These are phyloP conservation scores for Medicago arabica DNA, from an alignment of 306 rosid species.

Conservation along the genomic window DNA sequence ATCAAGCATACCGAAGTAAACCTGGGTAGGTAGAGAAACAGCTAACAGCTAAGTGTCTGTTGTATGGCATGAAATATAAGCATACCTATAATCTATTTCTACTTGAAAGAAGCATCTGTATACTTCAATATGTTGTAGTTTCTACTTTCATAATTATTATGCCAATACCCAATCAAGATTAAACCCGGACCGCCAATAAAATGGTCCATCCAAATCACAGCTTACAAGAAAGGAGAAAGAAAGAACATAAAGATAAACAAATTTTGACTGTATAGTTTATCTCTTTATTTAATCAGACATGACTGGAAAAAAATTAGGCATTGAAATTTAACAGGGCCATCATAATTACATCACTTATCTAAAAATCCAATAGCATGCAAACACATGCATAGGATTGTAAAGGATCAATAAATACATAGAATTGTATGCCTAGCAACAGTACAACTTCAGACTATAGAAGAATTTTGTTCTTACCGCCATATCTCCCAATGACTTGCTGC, in stretches of 20 bases:
- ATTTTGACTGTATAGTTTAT: background rate
- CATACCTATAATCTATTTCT: constrained; percentile 26
- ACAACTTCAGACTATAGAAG: constrained; percentile 22
- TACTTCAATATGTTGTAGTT: constrained; percentile 5
- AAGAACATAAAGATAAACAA: background rate
- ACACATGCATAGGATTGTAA: constrained; percentile 14
- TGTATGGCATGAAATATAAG: constrained; percentile 24
- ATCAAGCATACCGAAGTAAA: constrained; percentile 99
- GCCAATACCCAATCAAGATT: constrained; percentile 13
- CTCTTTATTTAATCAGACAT: constrained; percentile 24
- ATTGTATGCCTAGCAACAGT: constrained; percentile 19
- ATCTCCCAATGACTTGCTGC: constrained; percentile 99
- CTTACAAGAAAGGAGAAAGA: constrained; percentile 17
- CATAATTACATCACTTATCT: constrained; percentile 28
- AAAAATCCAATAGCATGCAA: constrained; percentile 22
- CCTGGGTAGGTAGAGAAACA: constrained; percentile 61
- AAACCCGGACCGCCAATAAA: constrained; percentile 9
- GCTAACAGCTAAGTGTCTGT: constrained; percentile 36
- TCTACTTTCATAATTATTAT: constrained; percentile 3
- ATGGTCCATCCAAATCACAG: constrained; percentile 13
- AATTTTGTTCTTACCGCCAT: constrained; percentile 81
- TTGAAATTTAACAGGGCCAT: constrained; percentile 16
- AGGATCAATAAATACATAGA: constrained; percentile 23
- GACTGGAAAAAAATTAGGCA: constrained; percentile 3
- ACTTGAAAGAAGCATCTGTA: constrained; percentile 28